These are phyloP conservation scores for Stentor roeselii DNA, from an alignment of 73 alveolate genomes.

Conservation along the genomic window DNA sequence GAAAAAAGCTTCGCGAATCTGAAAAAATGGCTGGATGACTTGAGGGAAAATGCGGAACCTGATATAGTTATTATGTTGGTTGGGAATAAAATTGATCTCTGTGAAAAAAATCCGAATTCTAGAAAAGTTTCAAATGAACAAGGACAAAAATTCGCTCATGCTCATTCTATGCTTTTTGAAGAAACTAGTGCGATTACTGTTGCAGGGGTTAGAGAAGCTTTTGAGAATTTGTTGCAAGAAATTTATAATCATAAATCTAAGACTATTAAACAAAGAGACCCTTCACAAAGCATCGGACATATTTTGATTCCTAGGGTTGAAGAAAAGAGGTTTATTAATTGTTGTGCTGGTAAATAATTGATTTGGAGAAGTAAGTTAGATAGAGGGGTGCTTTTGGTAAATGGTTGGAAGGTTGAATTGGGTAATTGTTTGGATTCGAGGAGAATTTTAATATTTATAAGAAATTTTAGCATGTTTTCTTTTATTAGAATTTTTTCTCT, in stretches of 20 bases:
- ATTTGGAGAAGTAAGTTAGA: too few relatives aligned
- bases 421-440: too few relatives aligned
- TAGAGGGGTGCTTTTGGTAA: too few relatives aligned
- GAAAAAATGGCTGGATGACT: constrained; percentile 48
- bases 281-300: too few relatives aligned
- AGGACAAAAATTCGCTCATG: constrained; percentile 67
- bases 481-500: too few relatives aligned
- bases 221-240: constrained; percentile 76
- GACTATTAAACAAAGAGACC: too few relatives aligned
- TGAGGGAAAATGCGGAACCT: constrained; percentile 39
- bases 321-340: too few relatives aligned
- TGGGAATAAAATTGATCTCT: constrained; percentile 55
- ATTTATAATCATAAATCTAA: constrained; percentile 66
- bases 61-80: constrained; percentile 34
- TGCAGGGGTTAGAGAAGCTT: constrained; percentile 65
- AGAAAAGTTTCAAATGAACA: constrained; percentile 68
- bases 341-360: too few relatives aligned
- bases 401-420: too few relatives aligned
- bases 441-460: too few relatives aligned
- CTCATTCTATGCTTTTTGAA: constrained; percentile 61
- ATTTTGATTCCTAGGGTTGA: too few relatives aligned
- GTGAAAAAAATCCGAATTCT: constrained; percentile 51
- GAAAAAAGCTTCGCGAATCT: constrained; percentile 44
- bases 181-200: constrained; percentile 79
- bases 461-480: too few relatives aligned